phyloP scores from a whole-genome alignment of 1,139 yeast species.

The Hanseniaspora sp. region DNA sequence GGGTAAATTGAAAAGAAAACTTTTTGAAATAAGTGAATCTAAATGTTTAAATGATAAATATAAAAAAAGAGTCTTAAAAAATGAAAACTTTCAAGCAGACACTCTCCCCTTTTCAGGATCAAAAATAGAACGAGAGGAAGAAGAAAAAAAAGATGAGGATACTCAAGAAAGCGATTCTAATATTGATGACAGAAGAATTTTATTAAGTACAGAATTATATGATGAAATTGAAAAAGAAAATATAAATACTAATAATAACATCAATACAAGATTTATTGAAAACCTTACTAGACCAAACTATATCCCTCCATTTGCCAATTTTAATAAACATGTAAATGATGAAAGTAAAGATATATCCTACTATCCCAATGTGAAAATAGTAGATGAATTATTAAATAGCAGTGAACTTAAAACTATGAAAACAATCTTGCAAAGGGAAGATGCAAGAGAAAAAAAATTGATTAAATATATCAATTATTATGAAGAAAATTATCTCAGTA shows the following conservation, averaged over 20 bases:
- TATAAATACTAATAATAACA: not conserved
- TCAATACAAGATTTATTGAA: too few species aligned
- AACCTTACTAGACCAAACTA: not conserved
- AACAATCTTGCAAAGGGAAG: not conserved
- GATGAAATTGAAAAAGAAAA: not conserved
- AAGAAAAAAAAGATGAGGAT: not conserved
- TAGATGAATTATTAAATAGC: not conserved
- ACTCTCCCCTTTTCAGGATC: not conserved
- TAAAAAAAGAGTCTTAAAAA: too few species aligned
- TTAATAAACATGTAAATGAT: not conserved
- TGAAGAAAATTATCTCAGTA: not conserved
- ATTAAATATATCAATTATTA: not conserved
- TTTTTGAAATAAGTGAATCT: not conserved
- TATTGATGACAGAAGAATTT: too few species aligned
- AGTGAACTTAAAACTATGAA: not conserved
- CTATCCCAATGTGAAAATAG: not conserved
- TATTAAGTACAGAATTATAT: not conserved
- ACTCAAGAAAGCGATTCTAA: not conserved
- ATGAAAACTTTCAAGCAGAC: too few species aligned
- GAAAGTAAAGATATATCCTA: not conserved
- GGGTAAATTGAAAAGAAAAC: not conserved
- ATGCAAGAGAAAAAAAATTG: constrained; percentile 2
- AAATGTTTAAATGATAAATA: too few species aligned
- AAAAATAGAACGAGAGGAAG: too few species aligned
- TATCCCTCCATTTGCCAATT: not conserved